Percentiles rank a stretch among this genome's conserved stretches.
phyloP scores from a whole-genome alignment of 2,329 filamentous ascomycete genomes.

The Aureobasidium namibiae region DNA sequence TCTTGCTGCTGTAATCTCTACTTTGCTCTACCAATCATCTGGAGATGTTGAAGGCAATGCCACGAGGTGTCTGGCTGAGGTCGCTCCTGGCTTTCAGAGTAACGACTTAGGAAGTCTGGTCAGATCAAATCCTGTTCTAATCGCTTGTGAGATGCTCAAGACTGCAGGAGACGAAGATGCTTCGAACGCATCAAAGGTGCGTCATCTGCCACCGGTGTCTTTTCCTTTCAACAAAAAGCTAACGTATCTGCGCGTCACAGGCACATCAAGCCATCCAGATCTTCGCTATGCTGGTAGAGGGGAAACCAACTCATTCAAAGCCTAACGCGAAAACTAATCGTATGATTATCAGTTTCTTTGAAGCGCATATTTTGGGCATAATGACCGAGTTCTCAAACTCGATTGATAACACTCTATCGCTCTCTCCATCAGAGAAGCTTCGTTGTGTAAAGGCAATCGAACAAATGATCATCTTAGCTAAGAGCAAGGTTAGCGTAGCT shows the following conservation, averaged over 20 bases:
- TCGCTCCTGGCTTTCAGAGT: constrained; percentile 62
- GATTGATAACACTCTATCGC: constrained; percentile 53
- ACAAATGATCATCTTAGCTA: constrained; percentile 75
- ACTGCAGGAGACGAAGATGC: constrained; percentile 61
- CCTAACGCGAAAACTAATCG: constrained; percentile 43
- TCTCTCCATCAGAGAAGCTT: constrained; percentile 52
- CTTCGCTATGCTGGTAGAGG: constrained; percentile 42
- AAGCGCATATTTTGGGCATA: constrained; percentile 76
- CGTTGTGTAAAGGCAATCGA: constrained; percentile 75
- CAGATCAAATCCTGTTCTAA: constrained; percentile 63
- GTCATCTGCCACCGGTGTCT: too few species aligned
- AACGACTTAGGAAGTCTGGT: constrained; percentile 61
- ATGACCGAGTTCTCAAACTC: constrained; percentile 72
- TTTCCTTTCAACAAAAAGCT: too few species aligned
- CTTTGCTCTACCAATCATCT: constrained; percentile 53
- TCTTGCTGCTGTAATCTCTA: constrained; percentile 50
- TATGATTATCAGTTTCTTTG: constrained; percentile 65
- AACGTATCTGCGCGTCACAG: too few species aligned
- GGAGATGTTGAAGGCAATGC: constrained; percentile 58
- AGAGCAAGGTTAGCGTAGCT: constrained; percentile 64
- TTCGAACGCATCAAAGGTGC: constrained; percentile 47
- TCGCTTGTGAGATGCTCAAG: constrained; percentile 76
- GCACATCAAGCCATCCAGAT: constrained; percentile 42
- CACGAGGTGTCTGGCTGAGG: constrained; percentile 58
- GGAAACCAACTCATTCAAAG: constrained; percentile 36